These are phyloP conservation scores for Amauroascus verrucosus DNA, from an alignment of 2,329 filamentous ascomycete species.

Conservation along the genomic window DNA sequence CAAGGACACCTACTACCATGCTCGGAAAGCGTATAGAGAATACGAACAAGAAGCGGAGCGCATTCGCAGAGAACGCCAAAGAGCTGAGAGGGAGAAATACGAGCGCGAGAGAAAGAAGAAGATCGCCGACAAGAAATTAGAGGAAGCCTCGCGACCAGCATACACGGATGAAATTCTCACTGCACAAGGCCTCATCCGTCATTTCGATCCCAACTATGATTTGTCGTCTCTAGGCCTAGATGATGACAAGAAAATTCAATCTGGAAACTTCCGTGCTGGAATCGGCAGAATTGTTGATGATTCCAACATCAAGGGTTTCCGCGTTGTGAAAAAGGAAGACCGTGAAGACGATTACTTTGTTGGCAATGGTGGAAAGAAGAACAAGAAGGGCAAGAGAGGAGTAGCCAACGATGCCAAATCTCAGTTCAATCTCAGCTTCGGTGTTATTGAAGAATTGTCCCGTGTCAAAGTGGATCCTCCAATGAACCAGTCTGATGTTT, in stretches of 20 bases:
- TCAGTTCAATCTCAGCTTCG: conserved; percentile 78
- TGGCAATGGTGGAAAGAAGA: conserved; percentile 65
- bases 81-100: conserved; percentile 59
- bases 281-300: conserved; percentile 76
- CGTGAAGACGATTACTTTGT: conserved; percentile 77
- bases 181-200: conserved; percentile 75
- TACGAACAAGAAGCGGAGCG: conserved; percentile 77
- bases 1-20: conserved; percentile 79
- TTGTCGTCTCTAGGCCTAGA: conserved; percentile 48
- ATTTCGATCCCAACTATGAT: conserved; percentile 80
- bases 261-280: conserved; percentile 66
- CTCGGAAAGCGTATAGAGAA: conserved; percentile 69
- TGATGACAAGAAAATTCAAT: conserved; percentile 37
- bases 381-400: conserved; percentile 77
- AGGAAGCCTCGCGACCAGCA: conserved; percentile 56
- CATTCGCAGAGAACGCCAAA: conserved; percentile 63
- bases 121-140: conserved; percentile 45
- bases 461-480: conserved; percentile 80
- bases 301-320: conserved; percentile 73
- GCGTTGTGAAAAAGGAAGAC: conserved; percentile 74
- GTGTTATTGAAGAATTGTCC: conserved; percentile 80
- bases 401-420: conserved; percentile 37
- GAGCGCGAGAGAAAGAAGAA: conserved; percentile 42
- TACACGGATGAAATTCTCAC: conserved; percentile 88
- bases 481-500: conserved; percentile 72